Evolutionary conservation across 192 early-diverging fungal species (phyloP), one percentile per base, ranked within the genome.

Genomic region (Linnemannia schmuckeri): DNA sequence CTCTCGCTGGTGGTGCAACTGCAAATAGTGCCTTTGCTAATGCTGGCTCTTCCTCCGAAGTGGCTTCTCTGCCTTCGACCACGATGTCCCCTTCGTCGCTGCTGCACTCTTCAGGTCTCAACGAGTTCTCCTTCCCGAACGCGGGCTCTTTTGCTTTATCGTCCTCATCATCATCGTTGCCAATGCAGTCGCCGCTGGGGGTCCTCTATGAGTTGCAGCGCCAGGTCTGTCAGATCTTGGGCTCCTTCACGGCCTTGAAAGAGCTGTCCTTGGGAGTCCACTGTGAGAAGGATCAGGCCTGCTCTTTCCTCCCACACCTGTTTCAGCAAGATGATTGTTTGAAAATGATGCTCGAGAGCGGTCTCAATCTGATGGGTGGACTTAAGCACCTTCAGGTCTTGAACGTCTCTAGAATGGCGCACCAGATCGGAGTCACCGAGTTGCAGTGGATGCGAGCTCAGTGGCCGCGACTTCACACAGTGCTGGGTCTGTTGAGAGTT

Each of bases 381-480:
- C n/a, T 82, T 27, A 77, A 73, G 55, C 38, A 61, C 5, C 35
- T 82, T 22, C 52, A 49, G 20, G 33, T 82, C 3, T 41, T 82
- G 54, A 72, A 73, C 27, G 70, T 82, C 4, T 61, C 40, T 0
- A 5, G 81, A 41, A 77, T 77, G 68, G 70, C 69, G 18, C 75
- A 82, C 57, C 75, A 70, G 5, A 73, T 82, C 15, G 81, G 75
- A 2, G 9, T 66, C 4, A 27, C 72, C 9, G 81, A 82, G 33
- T 0, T 77, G 6, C 30, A 63, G 52, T 75, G 74, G 74, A 75
- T 75, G 74, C 27, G 18, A 18, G 1, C 24, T 6, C 30, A 52
- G 0, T 75, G 74, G 74, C 74, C 74, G 5, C n/a, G 37, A 6
- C 52, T 75, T 13, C 40, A 52, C 7, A 33, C 30, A 0, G 52